These are phyloP conservation scores for Adansonia rubrostipa DNA, from an alignment of 441 rosid genomes.

Conservation along the genomic window DNA sequence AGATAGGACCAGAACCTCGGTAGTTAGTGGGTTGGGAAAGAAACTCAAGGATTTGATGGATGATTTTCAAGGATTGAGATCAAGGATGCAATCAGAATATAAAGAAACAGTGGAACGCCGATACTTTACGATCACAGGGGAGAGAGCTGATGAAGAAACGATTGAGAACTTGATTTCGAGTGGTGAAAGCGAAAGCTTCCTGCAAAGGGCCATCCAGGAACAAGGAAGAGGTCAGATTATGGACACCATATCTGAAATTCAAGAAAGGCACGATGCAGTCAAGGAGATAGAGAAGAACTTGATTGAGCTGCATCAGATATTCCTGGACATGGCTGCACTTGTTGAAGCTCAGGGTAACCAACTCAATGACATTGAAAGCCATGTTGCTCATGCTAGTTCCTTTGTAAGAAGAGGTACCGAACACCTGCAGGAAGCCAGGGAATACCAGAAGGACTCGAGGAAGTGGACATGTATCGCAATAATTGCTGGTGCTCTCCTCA, in stretches of 20 bases:
- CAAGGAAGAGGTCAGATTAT: slow-evolving; percentile 84
- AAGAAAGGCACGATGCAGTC: slow-evolving; percentile 85
- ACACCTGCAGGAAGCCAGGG: slow-evolving; percentile 74
- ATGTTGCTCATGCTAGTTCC: slow-evolving; percentile 86
- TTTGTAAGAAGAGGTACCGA: slow-evolving; percentile 84
- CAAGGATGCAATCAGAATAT: slow-evolving; percentile 62
- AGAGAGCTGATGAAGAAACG: slow-evolving; percentile 67
- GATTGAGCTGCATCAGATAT: slow-evolving; percentile 79
- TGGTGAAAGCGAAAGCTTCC: slow-evolving; percentile 85
- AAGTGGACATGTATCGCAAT: slow-evolving; percentile 83
- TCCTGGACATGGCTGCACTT: slow-evolving; percentile 89
- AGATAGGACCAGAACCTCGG: slow-evolving; percentile 80
- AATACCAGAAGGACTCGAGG: slow-evolving; percentile 75
- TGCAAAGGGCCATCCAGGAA: slow-evolving; percentile 92
- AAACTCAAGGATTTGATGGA: slow-evolving; percentile 89
- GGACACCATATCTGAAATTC: slow-evolving; percentile 88
- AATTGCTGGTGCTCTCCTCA: slow-evolving; percentile 45
- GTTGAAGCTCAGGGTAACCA: slow-evolving; percentile 94
- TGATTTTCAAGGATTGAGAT: slow-evolving; percentile 67
- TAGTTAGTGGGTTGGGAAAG: slow-evolving; percentile 79
- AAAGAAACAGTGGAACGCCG: slow-evolving; percentile 85
- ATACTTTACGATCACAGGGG: slow-evolving; percentile 82
- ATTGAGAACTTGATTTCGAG: slow-evolving; percentile 77
- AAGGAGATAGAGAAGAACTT: slow-evolving; percentile 92
- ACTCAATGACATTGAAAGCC: slow-evolving; percentile 82